phyloP scores from a whole-genome alignment of 108 stramenopile species.

The Nitzschia putrida region DNA sequence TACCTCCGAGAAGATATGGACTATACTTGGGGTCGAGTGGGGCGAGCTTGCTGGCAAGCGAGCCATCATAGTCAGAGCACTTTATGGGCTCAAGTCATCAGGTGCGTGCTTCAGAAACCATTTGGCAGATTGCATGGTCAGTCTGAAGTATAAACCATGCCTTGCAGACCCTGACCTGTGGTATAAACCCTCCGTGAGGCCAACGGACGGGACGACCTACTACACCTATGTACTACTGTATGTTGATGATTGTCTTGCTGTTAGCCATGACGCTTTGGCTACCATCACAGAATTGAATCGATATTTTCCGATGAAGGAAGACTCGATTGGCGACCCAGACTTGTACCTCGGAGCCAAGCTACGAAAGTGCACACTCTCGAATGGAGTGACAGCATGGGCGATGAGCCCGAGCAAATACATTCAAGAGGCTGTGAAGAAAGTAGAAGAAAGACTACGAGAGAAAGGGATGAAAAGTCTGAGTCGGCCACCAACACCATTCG shows the following conservation, averaged over 20 bases:
- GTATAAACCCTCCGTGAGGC: conserved; percentile 17
- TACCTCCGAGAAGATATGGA: conserved; percentile 31
- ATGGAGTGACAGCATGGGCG: conserved; percentile 39
- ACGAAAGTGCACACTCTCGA: conserved; percentile 29
- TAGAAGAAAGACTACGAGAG: conserved; percentile 31
- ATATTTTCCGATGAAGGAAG: too few species aligned
- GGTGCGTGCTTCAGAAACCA: conserved; percentile 52
- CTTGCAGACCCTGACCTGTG: conserved; percentile 49
- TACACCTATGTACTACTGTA: conserved; percentile 46
- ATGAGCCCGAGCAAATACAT: too few species aligned
- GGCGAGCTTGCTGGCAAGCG: conserved; percentile 45
- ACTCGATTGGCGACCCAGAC: too few species aligned
- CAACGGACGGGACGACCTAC: conserved; percentile 26
- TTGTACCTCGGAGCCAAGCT: conserved; percentile 54
- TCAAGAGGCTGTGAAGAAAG: conserved; percentile 50
- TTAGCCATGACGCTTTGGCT: too few species aligned
- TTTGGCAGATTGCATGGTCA: conserved; percentile 35
- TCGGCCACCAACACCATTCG: conserved; percentile 26
- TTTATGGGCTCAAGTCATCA: conserved; percentile 54
- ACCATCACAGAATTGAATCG: too few species aligned
- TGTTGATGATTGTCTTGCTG: conserved; percentile 35
- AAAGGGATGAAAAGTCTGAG: conserved; percentile 33
- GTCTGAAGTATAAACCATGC: conserved; percentile 47
- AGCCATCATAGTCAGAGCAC: conserved; percentile 44
- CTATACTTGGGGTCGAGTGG: conserved; percentile 47